These are phyloP conservation scores for Aspergillus novofumigatus DNA, from an alignment of 2,329 filamentous ascomycete species.

Conservation along the genomic window DNA sequence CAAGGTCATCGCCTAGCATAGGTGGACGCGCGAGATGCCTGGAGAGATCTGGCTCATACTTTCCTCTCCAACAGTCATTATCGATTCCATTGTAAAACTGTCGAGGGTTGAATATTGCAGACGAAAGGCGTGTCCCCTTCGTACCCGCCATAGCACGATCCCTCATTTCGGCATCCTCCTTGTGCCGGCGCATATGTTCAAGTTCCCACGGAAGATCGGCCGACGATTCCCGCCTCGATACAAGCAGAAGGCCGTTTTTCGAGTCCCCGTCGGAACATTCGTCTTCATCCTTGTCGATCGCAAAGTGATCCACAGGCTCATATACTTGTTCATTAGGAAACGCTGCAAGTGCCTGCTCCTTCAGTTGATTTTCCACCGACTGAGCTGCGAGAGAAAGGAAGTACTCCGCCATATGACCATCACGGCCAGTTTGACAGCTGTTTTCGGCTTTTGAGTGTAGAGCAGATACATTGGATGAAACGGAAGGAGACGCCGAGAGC, in stretches of 20 bases:
- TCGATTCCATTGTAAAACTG: slow-evolving; percentile 2
- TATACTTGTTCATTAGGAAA: slow-evolving; percentile 48
- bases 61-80: slow-evolving; percentile 17
- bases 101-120: slow-evolving; percentile 19
- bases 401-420: slow-evolving; percentile 72
- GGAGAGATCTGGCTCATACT: slow-evolving; percentile 46
- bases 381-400: slow-evolving; percentile 74
- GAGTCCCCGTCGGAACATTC: slow-evolving; percentile 29
- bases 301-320: slow-evolving; percentile 46
- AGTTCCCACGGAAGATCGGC: slow-evolving; percentile 64
- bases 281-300: slow-evolving; percentile 38
- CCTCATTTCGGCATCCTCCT: slow-evolving; percentile 56
- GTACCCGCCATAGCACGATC: slow-evolving; percentile 30
- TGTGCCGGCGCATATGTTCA: slow-evolving; percentile 75
- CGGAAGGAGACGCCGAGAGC: slow-evolving; percentile 35
- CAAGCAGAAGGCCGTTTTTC: not conserved
- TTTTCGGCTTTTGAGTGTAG: slow-evolving; percentile 26
- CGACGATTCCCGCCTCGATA: slow-evolving; percentile 41
- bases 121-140: slow-evolving; percentile 30
- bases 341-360: slow-evolving; percentile 55
- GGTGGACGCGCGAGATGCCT: slow-evolving; percentile 65
- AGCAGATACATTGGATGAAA: slow-evolving; percentile 27
- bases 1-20: slow-evolving; percentile 79
- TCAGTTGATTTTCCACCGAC: slow-evolving; percentile 73
- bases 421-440: slow-evolving; percentile 55